These are phyloP conservation scores for Chalciporus pseudorubinellus DNA, from an alignment of 768 basidiomycete species.

Conservation along the genomic window DNA sequence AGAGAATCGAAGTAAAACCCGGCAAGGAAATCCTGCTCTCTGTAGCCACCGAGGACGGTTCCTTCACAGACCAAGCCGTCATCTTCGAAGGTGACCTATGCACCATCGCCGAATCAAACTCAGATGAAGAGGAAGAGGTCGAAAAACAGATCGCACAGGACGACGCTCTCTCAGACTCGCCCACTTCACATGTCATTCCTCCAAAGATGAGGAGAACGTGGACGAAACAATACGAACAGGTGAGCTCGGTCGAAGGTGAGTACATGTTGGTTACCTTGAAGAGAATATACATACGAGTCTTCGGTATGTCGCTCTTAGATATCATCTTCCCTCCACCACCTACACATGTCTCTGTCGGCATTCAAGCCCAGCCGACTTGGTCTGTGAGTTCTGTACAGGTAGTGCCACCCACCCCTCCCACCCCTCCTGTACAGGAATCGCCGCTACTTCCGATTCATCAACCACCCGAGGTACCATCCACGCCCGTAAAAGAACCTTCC, in stretches of 20 bases:
- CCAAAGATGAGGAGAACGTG: constrained; percentile 67
- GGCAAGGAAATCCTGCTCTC: constrained; percentile 70
- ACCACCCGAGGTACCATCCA: constrained; percentile 7
- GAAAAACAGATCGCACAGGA: constrained; percentile 40
- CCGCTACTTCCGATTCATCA: constrained; percentile 1
- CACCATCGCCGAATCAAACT: constrained; percentile 27
- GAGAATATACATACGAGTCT: constrained; percentile 21
- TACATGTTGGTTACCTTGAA: constrained; percentile 1
- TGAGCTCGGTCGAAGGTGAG: constrained; percentile 41
- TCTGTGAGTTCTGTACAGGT: constrained; percentile 41
- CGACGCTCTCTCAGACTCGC: constrained; percentile 36
- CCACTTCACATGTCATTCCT: constrained; percentile 44
- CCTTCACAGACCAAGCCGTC: constrained; percentile 55
- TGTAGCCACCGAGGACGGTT: constrained; percentile 49
- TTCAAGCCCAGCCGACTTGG: constrained; percentile 42
- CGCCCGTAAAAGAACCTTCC: constrained; percentile 10
- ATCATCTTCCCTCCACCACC: constrained; percentile 18
- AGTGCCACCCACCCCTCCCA: constrained; percentile 15
- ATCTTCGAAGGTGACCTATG: constrained; percentile 54
- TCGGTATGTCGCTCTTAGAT: constrained; percentile 32
- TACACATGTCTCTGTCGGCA: constrained; percentile 41
- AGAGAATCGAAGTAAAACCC: constrained; percentile 66
- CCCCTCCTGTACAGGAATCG: constrained; percentile 13
- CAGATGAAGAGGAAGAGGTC: constrained; percentile 41
- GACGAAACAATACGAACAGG: constrained; percentile 49